Conservation (phyloP, 2,329 filamentous ascomycete genomes). For the Stagonosporopsis vannaccii region DNA sequence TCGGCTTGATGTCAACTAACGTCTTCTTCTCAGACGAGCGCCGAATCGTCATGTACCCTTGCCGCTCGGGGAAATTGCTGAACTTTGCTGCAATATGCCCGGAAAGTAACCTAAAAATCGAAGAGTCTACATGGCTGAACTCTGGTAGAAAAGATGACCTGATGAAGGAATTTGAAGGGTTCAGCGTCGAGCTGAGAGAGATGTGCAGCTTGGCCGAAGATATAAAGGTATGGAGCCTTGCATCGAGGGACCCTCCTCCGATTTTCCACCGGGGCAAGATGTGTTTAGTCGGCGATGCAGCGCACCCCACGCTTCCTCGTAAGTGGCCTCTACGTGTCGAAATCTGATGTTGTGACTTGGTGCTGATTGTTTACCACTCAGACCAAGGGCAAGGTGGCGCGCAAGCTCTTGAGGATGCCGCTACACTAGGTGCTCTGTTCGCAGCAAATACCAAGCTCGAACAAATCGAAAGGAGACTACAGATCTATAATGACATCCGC, state of each 20-base stretch:
- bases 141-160: neutral
- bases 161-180: neutral
- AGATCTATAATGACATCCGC: conserved; percentile 18
- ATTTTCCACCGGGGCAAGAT: neutral
- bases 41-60: conserved; percentile 1
- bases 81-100: neutral
- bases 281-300: neutral
- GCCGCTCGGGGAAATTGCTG: neutral
- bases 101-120: neutral
- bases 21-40: neutral
- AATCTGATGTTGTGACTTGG: too few species aligned
- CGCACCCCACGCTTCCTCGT: neutral
- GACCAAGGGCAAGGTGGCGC: conserved; percentile 19
- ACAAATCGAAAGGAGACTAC: conserved; percentile 11
- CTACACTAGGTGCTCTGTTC: conserved; percentile 17
- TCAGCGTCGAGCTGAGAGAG: neutral
- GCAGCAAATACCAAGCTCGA: conserved; percentile 4
- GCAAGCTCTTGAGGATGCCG: conserved; percentile 23
- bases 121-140: neutral
- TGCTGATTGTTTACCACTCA: too few species aligned
- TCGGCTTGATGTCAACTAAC: neutral
- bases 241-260: neutral
- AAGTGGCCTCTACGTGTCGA: neutral
- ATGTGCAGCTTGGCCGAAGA: neutral
- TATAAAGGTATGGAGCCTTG: conserved; percentile 1